Conservation (phyloP, 2,329 filamentous ascomycete species). For the Whalleya microplaca region DNA sequence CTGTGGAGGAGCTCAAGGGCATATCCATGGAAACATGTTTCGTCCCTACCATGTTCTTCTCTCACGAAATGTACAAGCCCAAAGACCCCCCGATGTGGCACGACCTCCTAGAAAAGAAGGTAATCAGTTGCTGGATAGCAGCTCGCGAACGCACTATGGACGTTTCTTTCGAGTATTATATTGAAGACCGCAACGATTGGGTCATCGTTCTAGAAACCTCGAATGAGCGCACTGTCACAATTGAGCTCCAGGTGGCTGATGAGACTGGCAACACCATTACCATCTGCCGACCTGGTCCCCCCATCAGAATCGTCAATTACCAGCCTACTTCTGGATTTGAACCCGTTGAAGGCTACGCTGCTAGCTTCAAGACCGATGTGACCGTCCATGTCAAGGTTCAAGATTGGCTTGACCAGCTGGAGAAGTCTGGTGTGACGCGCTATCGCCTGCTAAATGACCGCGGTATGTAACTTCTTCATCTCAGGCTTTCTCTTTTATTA, state of each 20-base stretch:
- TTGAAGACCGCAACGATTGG: constrained; percentile 7
- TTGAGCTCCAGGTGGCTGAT: background rate
- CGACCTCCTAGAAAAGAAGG: background rate
- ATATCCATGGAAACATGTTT: background rate
- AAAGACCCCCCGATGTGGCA: constrained; percentile 1
- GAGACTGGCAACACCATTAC: background rate
- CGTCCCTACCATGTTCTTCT: constrained; percentile 5
- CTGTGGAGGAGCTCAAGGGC: background rate
- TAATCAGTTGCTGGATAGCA: constrained; percentile 11
- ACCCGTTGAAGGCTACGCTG: constrained; percentile 6
- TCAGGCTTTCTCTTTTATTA: background rate
- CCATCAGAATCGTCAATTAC: background rate
- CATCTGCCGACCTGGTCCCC: constrained; percentile 1
- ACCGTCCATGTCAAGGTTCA: background rate
- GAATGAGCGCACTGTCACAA: background rate
- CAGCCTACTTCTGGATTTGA: background rate
- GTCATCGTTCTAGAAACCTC: constrained; percentile 10
- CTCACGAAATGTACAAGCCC: background rate
- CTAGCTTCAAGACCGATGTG: background rate
- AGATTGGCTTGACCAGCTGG: constrained; percentile 7
- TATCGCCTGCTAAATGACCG: constrained; percentile 4
- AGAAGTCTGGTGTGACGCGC: constrained; percentile 7
- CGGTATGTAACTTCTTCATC: too few species aligned
- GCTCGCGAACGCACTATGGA: constrained; percentile 4
- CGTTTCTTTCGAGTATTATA: background rate